Base-by-base conservation (phyloP, 192 early-diverging fungal genomes). In the Podila horticola region DNA sequence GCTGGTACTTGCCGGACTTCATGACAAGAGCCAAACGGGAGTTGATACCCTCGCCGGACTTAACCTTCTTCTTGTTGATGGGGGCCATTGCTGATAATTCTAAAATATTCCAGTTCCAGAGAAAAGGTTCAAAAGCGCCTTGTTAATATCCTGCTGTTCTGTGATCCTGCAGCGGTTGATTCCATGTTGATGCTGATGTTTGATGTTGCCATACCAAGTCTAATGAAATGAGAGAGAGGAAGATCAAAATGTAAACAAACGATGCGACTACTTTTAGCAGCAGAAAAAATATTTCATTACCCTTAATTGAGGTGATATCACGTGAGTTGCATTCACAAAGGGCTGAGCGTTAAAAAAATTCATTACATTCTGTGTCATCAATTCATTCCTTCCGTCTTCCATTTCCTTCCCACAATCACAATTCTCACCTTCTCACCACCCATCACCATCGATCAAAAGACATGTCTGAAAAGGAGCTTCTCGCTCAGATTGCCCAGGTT, bases 1-100 rank as follows among this genome's bases (percentile, higher is more conserved):
- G 93, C 66, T 91, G 88, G 88, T 94, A 95, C 92, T 99, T 99
- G 84, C 98, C 98, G 84, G 93, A 94, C 94, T 99, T 99, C 95
- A 96, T 99, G 74, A 99, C 98, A 84, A 99, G 94, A 71, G 95
- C 93, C 81, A 99, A 93, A 77, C 97, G 93, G 82, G 96, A 92
- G 95, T 99, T 99, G 93, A 99, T 98, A 87, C 92, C 93, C 89
- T 99, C 97, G 66, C 89, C 84, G 72, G 92, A 74, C 87, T 96
- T 93, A 91, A 96, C 95, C 83, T 91, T 83, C 91, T 94, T 94
- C 87, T 92, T 93, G 70, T 84, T 82, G 74, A 76, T 75, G 75
- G 88, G 86, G 62, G 89, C 86, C 89, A 90, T 89, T 79, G 74
- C 59, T 84, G 72, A 67, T 74, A 69, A 72, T 77, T 71, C 41